Evolutionary conservation across 2,329 filamentous ascomycete genomes (phyloP), one percentile per base, ranked within the genome.

Genomic region (Aschersonia sp.): DNA sequence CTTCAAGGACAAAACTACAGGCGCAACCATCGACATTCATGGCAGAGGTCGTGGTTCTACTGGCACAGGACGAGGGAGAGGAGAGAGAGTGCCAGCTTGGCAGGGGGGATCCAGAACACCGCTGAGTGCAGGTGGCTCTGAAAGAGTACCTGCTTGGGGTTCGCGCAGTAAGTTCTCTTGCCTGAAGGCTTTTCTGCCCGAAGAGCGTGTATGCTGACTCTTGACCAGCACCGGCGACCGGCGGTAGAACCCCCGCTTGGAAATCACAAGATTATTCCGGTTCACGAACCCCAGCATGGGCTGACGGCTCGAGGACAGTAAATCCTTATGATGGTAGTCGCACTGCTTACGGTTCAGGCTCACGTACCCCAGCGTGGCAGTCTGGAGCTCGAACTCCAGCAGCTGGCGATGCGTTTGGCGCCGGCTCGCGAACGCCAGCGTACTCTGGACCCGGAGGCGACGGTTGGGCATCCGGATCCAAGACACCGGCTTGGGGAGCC

Each of bases 1-100:
- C 30, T 85, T 94, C 67, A 89, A 90, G 63, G 90, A 98, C 70
- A 85, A 78, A 52, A 66, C 83, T 48, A 90, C 84, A 4, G 89
- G 88, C 43, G 78, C 81, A 48, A 76, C 76, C n/a, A 83, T 94
- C 52, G 83, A 89, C 54, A 79, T 86, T 49, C 77, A 77, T 49
- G 65, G 67, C 46, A 67, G 67, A 47, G 70, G 72, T 22, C 71
- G 72, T 44, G 67, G 66, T 22, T 67, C 68, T 32, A 69, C 68
- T 31, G 70, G 71, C 47, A 57, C 59, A 55, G 72, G 68, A 40
- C 57, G 63, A 43, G 72, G 64, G 51, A 72, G 68, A 52, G 69
- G 68, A 35, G 63, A 63, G 56, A 71, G 66, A 52, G 65, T 62
- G 50, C 70, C 68, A 33, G 69, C 77, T 51, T 85, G 82, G 78